Evolutionary conservation across 2,329 filamentous ascomycete species (phyloP).

Genomic region (Colletotrichum filicis): DNA sequence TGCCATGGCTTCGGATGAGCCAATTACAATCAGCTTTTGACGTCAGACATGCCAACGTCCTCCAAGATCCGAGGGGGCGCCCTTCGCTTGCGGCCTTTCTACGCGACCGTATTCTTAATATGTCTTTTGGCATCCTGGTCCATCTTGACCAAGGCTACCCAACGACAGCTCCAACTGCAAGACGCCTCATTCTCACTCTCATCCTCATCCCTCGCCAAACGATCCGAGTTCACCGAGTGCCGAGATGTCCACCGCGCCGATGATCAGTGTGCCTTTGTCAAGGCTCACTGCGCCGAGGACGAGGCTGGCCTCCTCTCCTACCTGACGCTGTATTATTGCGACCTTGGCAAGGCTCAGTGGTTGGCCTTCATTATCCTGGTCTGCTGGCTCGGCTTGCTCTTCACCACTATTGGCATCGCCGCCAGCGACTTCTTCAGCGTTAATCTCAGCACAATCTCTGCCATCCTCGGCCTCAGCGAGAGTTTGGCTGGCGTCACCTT

Average conservation of each 20-base stretch:
- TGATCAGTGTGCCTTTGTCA: conserved; percentile 90
- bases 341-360: conserved; percentile 73
- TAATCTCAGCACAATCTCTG: conserved; percentile 93
- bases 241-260: conserved; percentile 79
- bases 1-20: conserved; percentile 35
- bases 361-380: conserved; percentile 84
- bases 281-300: conserved; percentile 84
- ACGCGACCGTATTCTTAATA: conserved; percentile 58
- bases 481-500: conserved; percentile 97
- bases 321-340: conserved; percentile 91
- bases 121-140: conserved; percentile 58
- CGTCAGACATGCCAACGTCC: conserved; percentile 39
- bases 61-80: conserved; percentile 46
- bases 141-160: conserved; percentile 44
- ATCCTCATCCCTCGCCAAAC: conserved; percentile 42
- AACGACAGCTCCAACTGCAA: conserved; percentile 28
- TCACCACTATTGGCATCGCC: conserved; percentile 96
- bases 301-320: conserved; percentile 92
- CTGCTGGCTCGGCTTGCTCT: conserved; percentile 87
- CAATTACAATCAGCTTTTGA: conserved; percentile 31
- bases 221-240: conserved; percentile 65
- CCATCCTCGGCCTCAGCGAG: conserved; percentile 91
- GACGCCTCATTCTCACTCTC: conserved; percentile 22
- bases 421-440: conserved; percentile 99
- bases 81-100: conserved; percentile 60